Evolutionary conservation across 2,329 filamentous ascomycete species (phyloP), one percentile per base, ranked within the genome.

Genomic region (Graphilbum ipis-grandicollis): DNA sequence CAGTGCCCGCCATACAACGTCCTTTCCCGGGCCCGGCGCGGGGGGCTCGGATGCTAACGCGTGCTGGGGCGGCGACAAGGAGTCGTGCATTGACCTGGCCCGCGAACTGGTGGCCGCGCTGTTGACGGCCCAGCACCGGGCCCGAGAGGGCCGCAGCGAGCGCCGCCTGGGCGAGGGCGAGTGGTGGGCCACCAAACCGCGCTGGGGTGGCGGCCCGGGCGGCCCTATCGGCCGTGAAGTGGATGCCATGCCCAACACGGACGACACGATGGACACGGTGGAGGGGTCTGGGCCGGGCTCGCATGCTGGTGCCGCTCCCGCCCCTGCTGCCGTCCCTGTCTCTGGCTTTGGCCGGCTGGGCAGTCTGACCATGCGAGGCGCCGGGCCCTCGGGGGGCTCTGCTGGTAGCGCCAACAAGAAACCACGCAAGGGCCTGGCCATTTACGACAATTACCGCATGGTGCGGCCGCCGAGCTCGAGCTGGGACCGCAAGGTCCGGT

Each of bases 381-480:
- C n/a, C n/a, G n/a, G n/a, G n/a, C n/a, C n/a, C n/a, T 23, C 10
- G 21, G 26, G 32, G 5, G 25, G 21, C 19, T 12, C 25, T 29
- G 29, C 28, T 10, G 22, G 33, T 14, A 19, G 36, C 54, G 43
- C 50, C 3, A 50, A 47, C 26, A 70, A 70, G 51, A 69, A 63
- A 42, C 52, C 63, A 28, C 63, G 68, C 41, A 71, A 67, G 50
- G 69, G 60, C 36, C 54, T 69, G 50, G 63, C 61, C 42, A 62
- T 75, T 33, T 77, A 76, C 48, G 72, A 77, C 48, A 68, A 62
- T 45, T 77, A 77, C 52, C 65, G 73, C 39, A 74, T 71, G 60
- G 58, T 77, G 32, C 61, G 68, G 2, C 67, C 66, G 9, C 72
- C 73, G 0, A 53, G 65, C 9, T 55, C 62, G 7, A 66, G 62